A percentile compares a stretch with the other conserved stretches of the same genome.
phyloP scores from a whole-genome alignment of 495 filamentous ascomycete genomes.

The Chlorociboria aeruginascens region DNA sequence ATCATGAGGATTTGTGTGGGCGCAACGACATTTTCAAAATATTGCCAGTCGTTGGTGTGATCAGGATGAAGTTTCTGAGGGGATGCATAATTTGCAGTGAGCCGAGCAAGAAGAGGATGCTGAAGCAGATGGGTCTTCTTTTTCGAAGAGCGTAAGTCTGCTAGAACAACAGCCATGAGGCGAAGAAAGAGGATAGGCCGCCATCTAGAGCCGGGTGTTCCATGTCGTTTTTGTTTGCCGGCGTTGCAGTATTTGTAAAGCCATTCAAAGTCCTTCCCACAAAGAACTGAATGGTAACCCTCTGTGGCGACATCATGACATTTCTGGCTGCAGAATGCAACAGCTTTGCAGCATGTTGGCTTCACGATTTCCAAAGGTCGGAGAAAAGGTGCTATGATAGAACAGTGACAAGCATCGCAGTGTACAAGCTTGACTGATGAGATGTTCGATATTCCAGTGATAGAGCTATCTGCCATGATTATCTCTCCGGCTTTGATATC shows the following conservation, averaged over 20 bases:
- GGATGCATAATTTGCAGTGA: slow-evolving; percentile 11
- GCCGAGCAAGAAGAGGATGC: slow-evolving; percentile 9
- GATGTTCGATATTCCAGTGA: slow-evolving; percentile 3
- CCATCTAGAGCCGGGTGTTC: neutral
- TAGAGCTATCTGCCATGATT: slow-evolving; percentile 10
- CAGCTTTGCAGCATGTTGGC: slow-evolving; percentile 9
- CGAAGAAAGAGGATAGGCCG: slow-evolving; percentile 8
- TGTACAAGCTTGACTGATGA: neutral
- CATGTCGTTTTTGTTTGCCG: neutral
- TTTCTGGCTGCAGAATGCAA: slow-evolving; percentile 9
- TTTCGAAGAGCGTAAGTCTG: neutral
- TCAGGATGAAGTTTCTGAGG: neutral
- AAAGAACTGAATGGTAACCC: slow-evolving; percentile 13
- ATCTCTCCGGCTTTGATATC: slow-evolving; percentile 11
- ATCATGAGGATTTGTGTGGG: slow-evolving; percentile 4
- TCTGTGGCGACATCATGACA: slow-evolving; percentile 6
- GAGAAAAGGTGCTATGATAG: slow-evolving; percentile 3
- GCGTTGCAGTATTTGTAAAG: slow-evolving; percentile 2
- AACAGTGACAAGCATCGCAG: slow-evolving; percentile 15
- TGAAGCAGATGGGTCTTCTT: slow-evolving; percentile 8
- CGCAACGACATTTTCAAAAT: slow-evolving; percentile 8
- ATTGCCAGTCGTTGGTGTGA: slow-evolving; percentile 2
- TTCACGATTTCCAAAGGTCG: neutral
- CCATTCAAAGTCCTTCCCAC: slow-evolving; percentile 13
- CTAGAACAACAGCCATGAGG: slow-evolving; percentile 7